Percentiles rank a stretch among this genome's conserved stretches.
Evolutionary conservation across 345 rosid species (phyloP).

Genomic region (Atalantia buxifolia): DNA sequence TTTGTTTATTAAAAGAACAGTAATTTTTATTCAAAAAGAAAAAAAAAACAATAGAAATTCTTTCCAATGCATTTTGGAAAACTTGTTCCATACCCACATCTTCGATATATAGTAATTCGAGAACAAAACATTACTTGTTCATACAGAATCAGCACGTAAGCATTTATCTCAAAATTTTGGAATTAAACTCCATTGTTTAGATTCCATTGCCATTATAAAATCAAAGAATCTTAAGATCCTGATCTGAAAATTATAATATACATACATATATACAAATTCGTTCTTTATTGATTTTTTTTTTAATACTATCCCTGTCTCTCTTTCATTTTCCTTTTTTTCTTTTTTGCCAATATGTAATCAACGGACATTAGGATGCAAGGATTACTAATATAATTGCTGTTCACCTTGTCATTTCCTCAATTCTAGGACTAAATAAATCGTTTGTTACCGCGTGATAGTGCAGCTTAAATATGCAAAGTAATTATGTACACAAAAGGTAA

Average conservation of each 20-base stretch:
- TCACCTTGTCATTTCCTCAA: neutral
- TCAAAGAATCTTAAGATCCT: conserved; percentile 3
- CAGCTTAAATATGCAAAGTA: too few relatives aligned
- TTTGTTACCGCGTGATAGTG: too few relatives aligned
- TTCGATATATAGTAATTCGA: too few relatives aligned
- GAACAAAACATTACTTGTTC: neutral
- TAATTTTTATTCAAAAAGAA: neutral
- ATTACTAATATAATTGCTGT: neutral
- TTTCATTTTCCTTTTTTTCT: too few relatives aligned
- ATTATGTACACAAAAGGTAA: too few relatives aligned
- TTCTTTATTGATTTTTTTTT: too few relatives aligned
- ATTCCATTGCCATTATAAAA: neutral
- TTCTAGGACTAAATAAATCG: neutral
- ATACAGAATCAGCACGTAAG: neutral
- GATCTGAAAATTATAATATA: too few relatives aligned
- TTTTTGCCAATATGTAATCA: too few relatives aligned
- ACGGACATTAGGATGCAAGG: too few relatives aligned
- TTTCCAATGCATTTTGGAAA: neutral
- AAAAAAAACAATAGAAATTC: neutral
- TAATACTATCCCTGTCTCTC: too few relatives aligned
- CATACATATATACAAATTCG: too few relatives aligned
- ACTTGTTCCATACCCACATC: neutral
- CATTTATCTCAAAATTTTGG: conserved; percentile 1
- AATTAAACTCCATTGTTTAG: neutral
- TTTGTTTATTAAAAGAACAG: neutral